phyloP scores from a whole-genome alignment of 1,139 yeast species.

The Debaryomycetaceae sp. region DNA sequence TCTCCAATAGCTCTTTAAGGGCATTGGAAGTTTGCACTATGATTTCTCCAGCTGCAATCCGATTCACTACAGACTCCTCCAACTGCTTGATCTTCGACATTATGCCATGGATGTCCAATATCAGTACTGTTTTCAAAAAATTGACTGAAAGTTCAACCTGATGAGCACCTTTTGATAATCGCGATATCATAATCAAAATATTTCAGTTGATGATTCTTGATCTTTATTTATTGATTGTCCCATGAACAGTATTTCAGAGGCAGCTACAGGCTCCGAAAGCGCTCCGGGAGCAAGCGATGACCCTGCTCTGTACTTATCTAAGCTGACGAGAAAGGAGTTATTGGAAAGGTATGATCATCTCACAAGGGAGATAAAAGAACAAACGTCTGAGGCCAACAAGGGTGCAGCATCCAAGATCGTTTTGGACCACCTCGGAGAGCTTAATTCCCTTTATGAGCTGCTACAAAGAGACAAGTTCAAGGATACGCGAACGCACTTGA shows the following conservation, averaged over 20 bases:
- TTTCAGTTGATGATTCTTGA: not conserved
- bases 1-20: conserved; percentile 53
- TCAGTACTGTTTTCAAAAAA: not conserved
- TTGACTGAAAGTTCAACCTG: not conserved
- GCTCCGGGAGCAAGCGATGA: not conserved
- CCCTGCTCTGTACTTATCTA: conserved; percentile 1
- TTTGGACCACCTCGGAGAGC: conserved; percentile 23
- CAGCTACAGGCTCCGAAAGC: not conserved
- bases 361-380: conserved; percentile 17
- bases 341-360: conserved; percentile 23
- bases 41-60: conserved; percentile 97
- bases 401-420: conserved; percentile 32
- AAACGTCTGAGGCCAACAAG: conserved; percentile 27
- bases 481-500: conserved; percentile 19
- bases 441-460: conserved; percentile 25
- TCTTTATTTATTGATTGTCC: not conserved
- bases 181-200: not conserved
- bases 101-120: not conserved
- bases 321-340: conserved; percentile 14
- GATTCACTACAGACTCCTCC: conserved; percentile 70
- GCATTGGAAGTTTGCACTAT: conserved; percentile 89
- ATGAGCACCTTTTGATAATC: not conserved
- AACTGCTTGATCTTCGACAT: conserved; percentile 35
- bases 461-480: conserved; percentile 29
- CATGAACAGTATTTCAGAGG: not conserved